These are phyloP conservation scores for Zygnema cylindricum DNA, from an alignment of 139 green algal species.

Conservation along the genomic window DNA sequence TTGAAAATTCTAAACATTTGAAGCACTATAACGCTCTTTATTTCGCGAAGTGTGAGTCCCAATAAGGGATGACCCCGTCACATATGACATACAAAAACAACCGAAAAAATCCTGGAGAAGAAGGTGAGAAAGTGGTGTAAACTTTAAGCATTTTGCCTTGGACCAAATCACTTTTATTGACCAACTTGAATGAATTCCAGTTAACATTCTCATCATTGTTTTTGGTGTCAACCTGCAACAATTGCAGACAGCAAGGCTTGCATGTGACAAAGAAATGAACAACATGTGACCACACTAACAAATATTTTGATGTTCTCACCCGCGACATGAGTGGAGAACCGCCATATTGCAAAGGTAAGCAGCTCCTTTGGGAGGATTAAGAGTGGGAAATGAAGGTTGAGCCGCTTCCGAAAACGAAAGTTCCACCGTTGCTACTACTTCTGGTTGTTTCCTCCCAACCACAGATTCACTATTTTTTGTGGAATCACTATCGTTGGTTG, in stretches of 20 bases:
- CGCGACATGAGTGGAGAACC: neutral
- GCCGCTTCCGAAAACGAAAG: slow-evolving; percentile 35
- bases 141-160: no score
- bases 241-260: neutral
- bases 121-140: no score
- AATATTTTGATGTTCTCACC: slow-evolving; percentile 52
- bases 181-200: no score
- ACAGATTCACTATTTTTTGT: neutral
- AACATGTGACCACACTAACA: slow-evolving; percentile 14
- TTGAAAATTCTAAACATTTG: no score
- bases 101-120: no score
- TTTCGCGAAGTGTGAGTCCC: no score
- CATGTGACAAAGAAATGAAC: neutral
- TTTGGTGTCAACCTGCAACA: neutral
- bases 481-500: neutral
- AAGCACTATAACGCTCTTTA: no score
- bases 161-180: no score
- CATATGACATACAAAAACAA: no score
- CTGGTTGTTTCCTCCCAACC: neutral
- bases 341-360: slow-evolving; percentile 64
- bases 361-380: slow-evolving; percentile 45
- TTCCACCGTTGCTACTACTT: slow-evolving; percentile 53
- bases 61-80: no score
- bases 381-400: slow-evolving; percentile 42
- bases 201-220: neutral